Evolutionary conservation across 108 stramenopile genomes (phyloP).

Genomic region (Nitzschia sp.): DNA sequence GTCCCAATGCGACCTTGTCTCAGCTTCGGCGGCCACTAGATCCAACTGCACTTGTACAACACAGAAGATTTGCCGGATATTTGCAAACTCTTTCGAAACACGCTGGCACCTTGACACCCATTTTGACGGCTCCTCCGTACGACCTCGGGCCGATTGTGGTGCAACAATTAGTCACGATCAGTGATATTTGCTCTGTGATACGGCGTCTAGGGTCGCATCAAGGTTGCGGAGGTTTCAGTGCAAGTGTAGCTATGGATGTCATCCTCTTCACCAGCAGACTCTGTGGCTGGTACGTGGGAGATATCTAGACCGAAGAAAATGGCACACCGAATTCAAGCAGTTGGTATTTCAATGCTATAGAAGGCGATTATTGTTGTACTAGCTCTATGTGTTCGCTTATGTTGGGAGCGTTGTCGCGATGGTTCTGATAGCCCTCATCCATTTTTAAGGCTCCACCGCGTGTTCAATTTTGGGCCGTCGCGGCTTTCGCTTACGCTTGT

Average conservation of each 20-base stretch:
- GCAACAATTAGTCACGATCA: slow-evolving; percentile 4
- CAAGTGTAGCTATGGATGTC: slow-evolving; percentile 5
- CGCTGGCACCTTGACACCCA: background rate
- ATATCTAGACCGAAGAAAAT: too few species aligned
- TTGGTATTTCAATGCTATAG: too few species aligned
- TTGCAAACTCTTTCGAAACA: background rate
- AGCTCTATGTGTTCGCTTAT: too few species aligned
- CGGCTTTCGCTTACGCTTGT: slow-evolving; percentile 19
- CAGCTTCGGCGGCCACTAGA: background rate
- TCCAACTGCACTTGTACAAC: background rate
- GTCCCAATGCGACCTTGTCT: background rate
- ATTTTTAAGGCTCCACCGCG: slow-evolving; percentile 3
- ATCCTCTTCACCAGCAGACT: slow-evolving; percentile 5
- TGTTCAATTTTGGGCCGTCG: slow-evolving; percentile 17
- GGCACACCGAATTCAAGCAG: too few species aligned
- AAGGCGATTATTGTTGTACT: too few species aligned
- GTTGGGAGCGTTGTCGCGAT: too few species aligned
- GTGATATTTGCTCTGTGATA: slow-evolving; percentile 10
- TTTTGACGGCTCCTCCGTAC: slow-evolving; percentile 9
- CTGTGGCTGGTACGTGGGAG: background rate
- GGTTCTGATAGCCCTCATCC: background rate
- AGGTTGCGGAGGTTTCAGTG: background rate
- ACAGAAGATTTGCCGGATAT: slow-evolving; percentile 7
- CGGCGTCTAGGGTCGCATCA: background rate
- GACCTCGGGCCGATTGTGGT: background rate